These are phyloP conservation scores for Arctium minus DNA, from an alignment of 129 eudicot genomes.

Conservation along the genomic window DNA sequence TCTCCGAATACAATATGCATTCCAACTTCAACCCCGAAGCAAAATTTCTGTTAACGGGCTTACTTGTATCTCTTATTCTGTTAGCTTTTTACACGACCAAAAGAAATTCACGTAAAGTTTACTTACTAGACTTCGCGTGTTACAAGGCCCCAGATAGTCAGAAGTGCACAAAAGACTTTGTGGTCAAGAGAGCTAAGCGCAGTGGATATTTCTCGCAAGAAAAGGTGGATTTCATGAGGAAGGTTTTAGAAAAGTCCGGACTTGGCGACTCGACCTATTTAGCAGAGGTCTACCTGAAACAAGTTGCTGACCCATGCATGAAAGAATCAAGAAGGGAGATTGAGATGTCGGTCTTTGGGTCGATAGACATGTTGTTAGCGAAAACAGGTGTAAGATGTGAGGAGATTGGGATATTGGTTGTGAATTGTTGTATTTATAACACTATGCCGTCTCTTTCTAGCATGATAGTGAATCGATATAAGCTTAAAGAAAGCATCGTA, in stretches of 20 bases:
- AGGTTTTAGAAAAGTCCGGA: conserved; percentile 35
- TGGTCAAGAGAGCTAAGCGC: conserved; percentile 12
- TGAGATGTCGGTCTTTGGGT: conserved; percentile 52
- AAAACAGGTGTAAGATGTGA: conserved; percentile 38
- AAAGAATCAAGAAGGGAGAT: conserved; percentile 48
- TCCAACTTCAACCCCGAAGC: conserved; percentile 8
- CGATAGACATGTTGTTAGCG: conserved; percentile 41
- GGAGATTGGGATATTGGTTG: conserved; percentile 55
- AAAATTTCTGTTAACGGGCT: conserved; percentile 6
- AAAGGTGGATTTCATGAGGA: conserved; percentile 32
- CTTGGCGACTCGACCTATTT: conserved; percentile 52
- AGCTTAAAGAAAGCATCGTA: conserved; percentile 38
- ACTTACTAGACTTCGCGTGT: conserved; percentile 51
- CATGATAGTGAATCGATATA: conserved; percentile 54
- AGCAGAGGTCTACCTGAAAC: conserved; percentile 29
- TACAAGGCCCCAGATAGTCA: conserved; percentile 44
- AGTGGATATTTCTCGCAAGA: conserved; percentile 32
- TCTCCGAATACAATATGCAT: background rate
- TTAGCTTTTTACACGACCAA: conserved; percentile 12
- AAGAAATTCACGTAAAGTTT: conserved; percentile 20
- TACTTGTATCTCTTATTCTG: conserved; percentile 10
- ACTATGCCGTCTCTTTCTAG: conserved; percentile 47
- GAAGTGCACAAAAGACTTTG: conserved; percentile 30
- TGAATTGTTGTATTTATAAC: conserved; percentile 47
- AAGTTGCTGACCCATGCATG: conserved; percentile 10